These are phyloP conservation scores for Ganoderma sp. DNA, from an alignment of 1,284 basidiomycete genomes.

Conservation along the genomic window DNA sequence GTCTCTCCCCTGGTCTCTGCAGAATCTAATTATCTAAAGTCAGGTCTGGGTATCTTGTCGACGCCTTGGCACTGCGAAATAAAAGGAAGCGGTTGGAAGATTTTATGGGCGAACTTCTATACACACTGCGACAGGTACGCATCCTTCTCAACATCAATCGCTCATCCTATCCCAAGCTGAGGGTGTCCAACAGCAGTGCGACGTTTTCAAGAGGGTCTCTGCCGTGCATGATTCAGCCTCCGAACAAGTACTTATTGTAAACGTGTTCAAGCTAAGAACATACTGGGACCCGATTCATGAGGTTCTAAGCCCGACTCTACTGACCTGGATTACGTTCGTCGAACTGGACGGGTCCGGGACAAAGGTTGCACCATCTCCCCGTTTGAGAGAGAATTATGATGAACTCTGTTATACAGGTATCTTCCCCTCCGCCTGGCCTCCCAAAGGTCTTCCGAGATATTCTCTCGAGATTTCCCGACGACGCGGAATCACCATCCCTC, in stretches of 20 bases:
- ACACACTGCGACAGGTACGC: slow-evolving; percentile 41
- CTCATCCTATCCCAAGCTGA: neutral
- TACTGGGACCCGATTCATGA: slow-evolving; percentile 22
- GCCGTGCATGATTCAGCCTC: slow-evolving; percentile 48
- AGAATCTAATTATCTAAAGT: neutral
- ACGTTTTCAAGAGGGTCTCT: slow-evolving; percentile 44
- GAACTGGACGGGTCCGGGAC: slow-evolving; percentile 13
- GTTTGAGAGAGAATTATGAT: neutral
- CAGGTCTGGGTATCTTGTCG: slow-evolving; percentile 51
- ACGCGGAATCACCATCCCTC: neutral
- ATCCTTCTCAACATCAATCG: no score
- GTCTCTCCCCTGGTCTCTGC: neutral
- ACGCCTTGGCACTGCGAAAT: slow-evolving; percentile 41
- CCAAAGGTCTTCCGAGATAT: neutral
- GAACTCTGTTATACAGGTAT: neutral
- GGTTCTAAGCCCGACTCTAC: neutral
- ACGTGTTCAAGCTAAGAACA: slow-evolving; percentile 25
- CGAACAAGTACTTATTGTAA: slow-evolving; percentile 56
- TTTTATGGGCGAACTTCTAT: slow-evolving; percentile 38
- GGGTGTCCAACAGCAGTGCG: neutral
- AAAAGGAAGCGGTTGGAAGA: slow-evolving; percentile 23
- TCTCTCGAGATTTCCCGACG: neutral
- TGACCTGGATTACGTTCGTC: slow-evolving; percentile 14
- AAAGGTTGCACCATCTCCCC: slow-evolving; percentile 5
- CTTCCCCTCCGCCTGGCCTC: slow-evolving; percentile 7